phyloP scores from a whole-genome alignment of 1,284 basidiomycete genomes.

The Singerocomus inundabilis region DNA sequence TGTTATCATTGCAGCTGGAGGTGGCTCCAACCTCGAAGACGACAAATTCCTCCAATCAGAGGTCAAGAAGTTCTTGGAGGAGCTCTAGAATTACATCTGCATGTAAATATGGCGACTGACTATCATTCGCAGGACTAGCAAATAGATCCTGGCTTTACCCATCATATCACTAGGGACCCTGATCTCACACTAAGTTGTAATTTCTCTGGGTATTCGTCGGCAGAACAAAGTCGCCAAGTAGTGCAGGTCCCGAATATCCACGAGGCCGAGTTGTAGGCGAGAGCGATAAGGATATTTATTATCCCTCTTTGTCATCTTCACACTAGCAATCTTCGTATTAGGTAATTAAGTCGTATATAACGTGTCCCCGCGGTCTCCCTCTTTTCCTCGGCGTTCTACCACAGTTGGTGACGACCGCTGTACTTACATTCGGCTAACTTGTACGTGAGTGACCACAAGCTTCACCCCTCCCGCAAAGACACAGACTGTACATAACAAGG shows the following conservation, averaged over 20 bases:
- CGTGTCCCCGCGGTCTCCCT: no score
- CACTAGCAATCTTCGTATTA: no score
- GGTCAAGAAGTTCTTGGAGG: constrained; percentile 39
- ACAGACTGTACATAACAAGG: not conserved
- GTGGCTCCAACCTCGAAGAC: constrained; percentile 38
- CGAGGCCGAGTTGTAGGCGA: not conserved
- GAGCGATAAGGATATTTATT: not conserved
- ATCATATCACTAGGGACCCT: not conserved
- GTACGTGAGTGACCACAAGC: not conserved
- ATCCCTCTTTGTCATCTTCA: no score
- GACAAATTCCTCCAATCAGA: constrained; percentile 38
- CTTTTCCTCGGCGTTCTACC: no score
- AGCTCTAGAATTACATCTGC: constrained; percentile 11
- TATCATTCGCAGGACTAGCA: not conserved
- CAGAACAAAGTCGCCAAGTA: not conserved
- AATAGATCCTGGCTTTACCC: not conserved
- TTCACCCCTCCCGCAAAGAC: not conserved
- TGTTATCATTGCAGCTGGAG: constrained; percentile 36
- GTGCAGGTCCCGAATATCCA: not conserved
- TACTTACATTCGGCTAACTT: no score
- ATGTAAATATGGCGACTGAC: constrained; percentile 11
- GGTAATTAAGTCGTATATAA: no score
- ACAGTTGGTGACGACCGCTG: no score
- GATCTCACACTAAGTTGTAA: not conserved
- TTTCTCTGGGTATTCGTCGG: not conserved